phyloP scores from a whole-genome alignment of 371 early-diverging fungal species.

The Paraphysoderma sedebokerense region DNA sequence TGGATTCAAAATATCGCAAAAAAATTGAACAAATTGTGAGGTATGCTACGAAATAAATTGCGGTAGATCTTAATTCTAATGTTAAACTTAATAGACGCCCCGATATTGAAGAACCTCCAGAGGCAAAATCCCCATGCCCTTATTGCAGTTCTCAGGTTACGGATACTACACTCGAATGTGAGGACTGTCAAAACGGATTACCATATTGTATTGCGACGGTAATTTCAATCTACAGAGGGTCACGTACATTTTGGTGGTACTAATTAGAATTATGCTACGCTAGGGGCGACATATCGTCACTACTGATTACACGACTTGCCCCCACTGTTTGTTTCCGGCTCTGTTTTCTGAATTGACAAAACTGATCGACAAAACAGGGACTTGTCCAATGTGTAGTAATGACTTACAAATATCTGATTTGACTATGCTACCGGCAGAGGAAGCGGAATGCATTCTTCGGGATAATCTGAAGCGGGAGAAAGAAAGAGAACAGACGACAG shows the following conservation, averaged over 20 bases:
- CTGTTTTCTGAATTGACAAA: conserved; percentile 11
- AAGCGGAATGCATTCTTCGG: no score
- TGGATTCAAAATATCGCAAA: conserved; percentile 28
- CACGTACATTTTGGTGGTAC: not conserved
- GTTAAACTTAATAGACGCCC: no score
- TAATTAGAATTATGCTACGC: not conserved
- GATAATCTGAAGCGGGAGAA: no score
- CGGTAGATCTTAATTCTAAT: not conserved
- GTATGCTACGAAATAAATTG: conserved; percentile 5
- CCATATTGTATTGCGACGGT: conserved; percentile 35
- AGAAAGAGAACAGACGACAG: no score
- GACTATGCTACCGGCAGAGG: no score
- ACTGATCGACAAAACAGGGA: conserved; percentile 10
- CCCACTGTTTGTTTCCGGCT: conserved; percentile 24
- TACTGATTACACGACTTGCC: conserved; percentile 23
- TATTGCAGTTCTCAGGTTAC: conserved; percentile 16
- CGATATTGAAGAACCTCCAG: conserved; percentile 16
- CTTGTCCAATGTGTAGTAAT: conserved; percentile 22
- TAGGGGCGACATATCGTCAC: conserved; percentile 29
- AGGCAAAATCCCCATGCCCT: conserved; percentile 22
- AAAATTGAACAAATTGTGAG: conserved; percentile 32
- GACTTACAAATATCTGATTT: no score
- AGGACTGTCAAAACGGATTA: conserved; percentile 24
- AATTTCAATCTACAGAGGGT: not conserved
- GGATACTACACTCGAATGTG: conserved; percentile 23